Evolutionary conservation across 2,329 filamentous ascomycete genomes (phyloP).

Genomic region (Penicillium sp.): DNA sequence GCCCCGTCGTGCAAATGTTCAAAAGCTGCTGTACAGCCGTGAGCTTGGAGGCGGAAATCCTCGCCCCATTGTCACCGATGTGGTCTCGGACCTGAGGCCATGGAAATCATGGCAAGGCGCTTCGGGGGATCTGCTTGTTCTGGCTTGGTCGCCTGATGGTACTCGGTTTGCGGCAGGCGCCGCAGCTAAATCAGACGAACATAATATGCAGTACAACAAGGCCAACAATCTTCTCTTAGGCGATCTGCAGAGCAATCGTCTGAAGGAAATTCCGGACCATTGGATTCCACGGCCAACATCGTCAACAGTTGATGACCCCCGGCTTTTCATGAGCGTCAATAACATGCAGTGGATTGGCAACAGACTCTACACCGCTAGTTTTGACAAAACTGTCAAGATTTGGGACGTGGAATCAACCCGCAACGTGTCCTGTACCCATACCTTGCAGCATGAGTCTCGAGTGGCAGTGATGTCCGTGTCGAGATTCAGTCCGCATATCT

Average conservation of each 20-base stretch:
- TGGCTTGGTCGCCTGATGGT: constrained; percentile 59
- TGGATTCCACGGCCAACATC: constrained; percentile 43
- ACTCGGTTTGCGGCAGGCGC: constrained; percentile 58
- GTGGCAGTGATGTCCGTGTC: constrained; percentile 55
- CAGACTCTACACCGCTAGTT: constrained; percentile 55
- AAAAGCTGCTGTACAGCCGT: constrained; percentile 29
- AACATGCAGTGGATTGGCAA: constrained; percentile 54
- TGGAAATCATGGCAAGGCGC: constrained; percentile 56
- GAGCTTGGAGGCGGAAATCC: constrained; percentile 25
- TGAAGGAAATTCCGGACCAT: constrained; percentile 58
- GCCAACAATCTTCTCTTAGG: constrained; percentile 59
- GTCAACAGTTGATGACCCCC: constrained; percentile 50
- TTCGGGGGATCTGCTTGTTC: constrained; percentile 57
- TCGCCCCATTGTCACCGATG: constrained; percentile 23
- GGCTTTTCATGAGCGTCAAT: constrained; percentile 58
- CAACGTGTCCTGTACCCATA: constrained; percentile 32
- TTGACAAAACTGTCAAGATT: constrained; percentile 57
- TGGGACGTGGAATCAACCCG: constrained; percentile 48
- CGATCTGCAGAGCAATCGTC: constrained; percentile 39
- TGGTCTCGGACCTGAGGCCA: constrained; percentile 43
- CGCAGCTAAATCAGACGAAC: constrained; percentile 54
- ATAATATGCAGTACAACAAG: constrained; percentile 62
- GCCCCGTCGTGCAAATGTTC: background rate
- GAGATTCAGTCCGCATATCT: constrained; percentile 35
- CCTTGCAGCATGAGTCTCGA: constrained; percentile 47